Evolutionary conservation across 2,329 filamentous ascomycete genomes (phyloP).

Genomic region (Calonectria pseudoreteaudii): DNA sequence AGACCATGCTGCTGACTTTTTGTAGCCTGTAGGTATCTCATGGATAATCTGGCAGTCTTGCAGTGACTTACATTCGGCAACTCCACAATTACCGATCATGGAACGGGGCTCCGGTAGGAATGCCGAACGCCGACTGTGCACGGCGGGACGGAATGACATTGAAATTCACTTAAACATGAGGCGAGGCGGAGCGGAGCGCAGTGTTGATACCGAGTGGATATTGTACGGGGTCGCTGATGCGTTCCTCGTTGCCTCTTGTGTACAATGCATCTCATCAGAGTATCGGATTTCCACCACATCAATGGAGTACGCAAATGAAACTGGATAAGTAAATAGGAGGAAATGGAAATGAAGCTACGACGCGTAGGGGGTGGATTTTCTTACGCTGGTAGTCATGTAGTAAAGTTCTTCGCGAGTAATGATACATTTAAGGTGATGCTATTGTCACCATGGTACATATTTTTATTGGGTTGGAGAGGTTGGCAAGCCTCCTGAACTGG

Average conservation of each 20-base stretch:
- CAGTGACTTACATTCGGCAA: slow-evolving; percentile 58
- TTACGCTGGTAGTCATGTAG: not conserved
- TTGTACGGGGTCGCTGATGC: slow-evolving; percentile 56
- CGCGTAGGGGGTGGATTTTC: not conserved
- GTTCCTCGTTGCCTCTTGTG: not conserved
- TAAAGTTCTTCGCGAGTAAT: not conserved
- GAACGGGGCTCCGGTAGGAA: slow-evolving; percentile 69
- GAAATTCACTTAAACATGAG: slow-evolving; percentile 69
- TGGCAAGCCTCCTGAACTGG: not conserved
- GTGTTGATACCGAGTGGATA: slow-evolving; percentile 57
- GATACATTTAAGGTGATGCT: not conserved
- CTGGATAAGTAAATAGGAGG: not conserved
- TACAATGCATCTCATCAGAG: slow-evolving; percentile 48
- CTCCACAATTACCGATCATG: slow-evolving; percentile 70
- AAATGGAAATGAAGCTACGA: not conserved
- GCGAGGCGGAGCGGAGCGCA: slow-evolving; percentile 64
- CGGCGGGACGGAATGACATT: slow-evolving; percentile 68
- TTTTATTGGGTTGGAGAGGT: not conserved
- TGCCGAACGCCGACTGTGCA: slow-evolving; percentile 67
- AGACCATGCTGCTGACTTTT: slow-evolving; percentile 44
- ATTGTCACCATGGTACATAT: not conserved
- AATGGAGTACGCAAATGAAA: not conserved
- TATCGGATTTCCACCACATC: slow-evolving; percentile 1
- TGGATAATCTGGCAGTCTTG: slow-evolving; percentile 49
- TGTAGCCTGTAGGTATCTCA: slow-evolving; percentile 32